These are phyloP conservation scores for Dovyalis caffra DNA, from an alignment of 345 rosid genomes.

Conservation along the genomic window DNA sequence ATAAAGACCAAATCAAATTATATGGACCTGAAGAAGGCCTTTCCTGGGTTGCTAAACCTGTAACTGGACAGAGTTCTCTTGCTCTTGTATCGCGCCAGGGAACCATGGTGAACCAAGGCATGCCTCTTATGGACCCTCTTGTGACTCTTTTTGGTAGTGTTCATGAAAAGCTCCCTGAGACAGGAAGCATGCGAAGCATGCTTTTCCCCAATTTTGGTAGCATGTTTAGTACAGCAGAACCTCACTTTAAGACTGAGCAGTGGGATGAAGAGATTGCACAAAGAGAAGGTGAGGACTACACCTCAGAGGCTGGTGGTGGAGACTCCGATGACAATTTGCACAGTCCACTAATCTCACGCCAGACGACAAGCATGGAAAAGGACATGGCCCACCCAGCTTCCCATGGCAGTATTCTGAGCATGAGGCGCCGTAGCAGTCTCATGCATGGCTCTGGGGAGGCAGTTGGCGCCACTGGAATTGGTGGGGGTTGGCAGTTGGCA, in stretches of 20 bases:
- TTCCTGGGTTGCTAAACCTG: conserved; percentile 87
- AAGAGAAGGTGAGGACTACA: conserved; percentile 65
- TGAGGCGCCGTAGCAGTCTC: conserved; percentile 71
- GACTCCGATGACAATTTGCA: conserved; percentile 82
- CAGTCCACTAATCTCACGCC: conserved; percentile 88
- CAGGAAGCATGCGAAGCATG: conserved; percentile 73
- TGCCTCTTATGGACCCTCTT: conserved; percentile 83
- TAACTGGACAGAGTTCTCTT: conserved; percentile 75
- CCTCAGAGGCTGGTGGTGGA: conserved; percentile 52
- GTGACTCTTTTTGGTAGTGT: conserved; percentile 86
- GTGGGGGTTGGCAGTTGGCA: conserved; percentile 98
- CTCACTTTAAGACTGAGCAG: conserved; percentile 53
- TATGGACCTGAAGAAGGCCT: conserved; percentile 80
- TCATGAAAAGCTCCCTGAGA: conserved; percentile 84
- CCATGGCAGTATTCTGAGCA: conserved; percentile 59
- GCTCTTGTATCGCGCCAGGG: conserved; percentile 75
- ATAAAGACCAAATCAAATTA: conserved; percentile 63
- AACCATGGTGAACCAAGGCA: conserved; percentile 63
- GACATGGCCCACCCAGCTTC: conserved; percentile 58
- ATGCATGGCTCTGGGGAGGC: conserved; percentile 60
- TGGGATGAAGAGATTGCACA: conserved; percentile 91
- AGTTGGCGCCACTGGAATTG: conserved; percentile 72
- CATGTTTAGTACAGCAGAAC: conserved; percentile 75
- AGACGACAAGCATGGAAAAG: conserved; percentile 79
- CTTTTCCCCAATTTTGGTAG: conserved; percentile 85